A percentile compares a stretch with the other conserved stretches of the same genome.
phyloP scores from a whole-genome alignment of 2,329 filamentous ascomycete species.

The Fusarium cicatricum region DNA sequence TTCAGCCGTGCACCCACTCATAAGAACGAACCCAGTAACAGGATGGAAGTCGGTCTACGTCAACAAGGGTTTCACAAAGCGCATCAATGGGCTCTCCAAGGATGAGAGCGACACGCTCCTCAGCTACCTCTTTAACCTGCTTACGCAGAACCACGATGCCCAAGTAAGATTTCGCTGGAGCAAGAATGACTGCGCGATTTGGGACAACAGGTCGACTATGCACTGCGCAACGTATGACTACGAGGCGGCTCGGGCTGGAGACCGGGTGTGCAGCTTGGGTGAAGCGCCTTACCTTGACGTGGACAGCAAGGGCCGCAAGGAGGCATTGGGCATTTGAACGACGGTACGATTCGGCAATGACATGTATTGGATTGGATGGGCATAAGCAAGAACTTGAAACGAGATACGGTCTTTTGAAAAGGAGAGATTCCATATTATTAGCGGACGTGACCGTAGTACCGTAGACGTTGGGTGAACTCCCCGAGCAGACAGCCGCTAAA shows the following conservation, averaged over 20 bases:
- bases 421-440: no score
- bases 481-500: not conserved
- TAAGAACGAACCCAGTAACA: conserved; percentile 68
- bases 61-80: conserved; percentile 60
- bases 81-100: conserved; percentile 62
- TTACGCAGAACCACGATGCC: conserved; percentile 64
- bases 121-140: conserved; percentile 56
- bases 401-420: no score
- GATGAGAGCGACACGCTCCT: conserved; percentile 63
- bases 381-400: no score
- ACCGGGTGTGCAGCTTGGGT: conserved; percentile 53
- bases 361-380: no score
- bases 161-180: conserved; percentile 64
- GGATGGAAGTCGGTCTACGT: conserved; percentile 65
- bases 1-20: conserved; percentile 59
- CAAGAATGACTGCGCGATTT: conserved; percentile 66
- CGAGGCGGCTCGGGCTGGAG: conserved; percentile 51
- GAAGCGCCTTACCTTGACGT: conserved; percentile 55
- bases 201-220: conserved; percentile 67
- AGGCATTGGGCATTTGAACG: conserved; percentile 44
- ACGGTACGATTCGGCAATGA: no score
- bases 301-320: conserved; percentile 49
- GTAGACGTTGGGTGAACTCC: not conserved
- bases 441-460: no score
- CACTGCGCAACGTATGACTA: conserved; percentile 71